Conservation (phyloP, 2,329 filamentous ascomycete species). For the Apiospora malaysiana region DNA sequence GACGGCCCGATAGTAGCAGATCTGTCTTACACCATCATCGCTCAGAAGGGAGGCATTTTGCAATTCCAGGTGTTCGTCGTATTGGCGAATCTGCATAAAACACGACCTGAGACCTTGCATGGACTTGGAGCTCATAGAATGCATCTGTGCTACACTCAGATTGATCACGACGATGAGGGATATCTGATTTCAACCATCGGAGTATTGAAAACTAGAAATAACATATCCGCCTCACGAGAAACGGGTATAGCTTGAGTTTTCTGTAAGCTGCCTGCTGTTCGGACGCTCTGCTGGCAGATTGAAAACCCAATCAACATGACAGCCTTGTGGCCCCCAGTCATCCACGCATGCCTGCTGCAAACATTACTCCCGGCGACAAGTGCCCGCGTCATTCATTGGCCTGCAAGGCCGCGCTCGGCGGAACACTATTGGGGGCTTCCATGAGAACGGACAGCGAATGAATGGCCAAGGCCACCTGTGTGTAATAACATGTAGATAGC, state of each 20-base stretch:
- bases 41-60: not conserved
- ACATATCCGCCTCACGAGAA: not conserved
- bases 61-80: not conserved
- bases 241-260: not conserved
- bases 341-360: not conserved
- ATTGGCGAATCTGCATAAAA: not conserved
- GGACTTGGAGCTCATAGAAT: not conserved
- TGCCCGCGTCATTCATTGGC: not conserved
- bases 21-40: not conserved
- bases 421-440: conserved; percentile 31
- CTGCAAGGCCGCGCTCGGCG: not conserved
- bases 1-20: not conserved
- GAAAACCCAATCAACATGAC: not conserved
- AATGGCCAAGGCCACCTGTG: not conserved
- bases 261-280: too few relatives aligned
- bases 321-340: not conserved
- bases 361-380: not conserved
- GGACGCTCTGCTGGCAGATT: too few relatives aligned
- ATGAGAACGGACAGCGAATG: not conserved
- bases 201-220: not conserved
- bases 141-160: not conserved
- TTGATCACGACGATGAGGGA: not conserved
- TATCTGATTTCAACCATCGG: not conserved
- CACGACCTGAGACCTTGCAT: not conserved
- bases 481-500: not conserved